phyloP scores from a whole-genome alignment of 345 rosid species.

The Raphanus sativus region DNA sequence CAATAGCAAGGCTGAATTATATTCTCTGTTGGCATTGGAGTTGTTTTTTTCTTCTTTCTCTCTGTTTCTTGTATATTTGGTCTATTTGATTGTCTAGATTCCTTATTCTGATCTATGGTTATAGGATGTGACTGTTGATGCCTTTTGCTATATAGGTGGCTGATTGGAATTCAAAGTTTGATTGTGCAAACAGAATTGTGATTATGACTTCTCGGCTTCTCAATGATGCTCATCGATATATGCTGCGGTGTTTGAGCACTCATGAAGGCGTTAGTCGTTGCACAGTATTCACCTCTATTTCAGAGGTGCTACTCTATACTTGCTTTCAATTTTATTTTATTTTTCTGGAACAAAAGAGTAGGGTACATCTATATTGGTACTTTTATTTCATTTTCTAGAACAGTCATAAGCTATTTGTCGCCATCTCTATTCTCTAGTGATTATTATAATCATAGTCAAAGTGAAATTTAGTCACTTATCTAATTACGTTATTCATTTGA shows the following conservation, averaged over 20 bases:
- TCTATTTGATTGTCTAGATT: slow-evolving; percentile 3
- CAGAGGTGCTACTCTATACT: slow-evolving; percentile 61
- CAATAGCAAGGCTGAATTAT: not conserved
- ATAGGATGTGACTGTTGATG: slow-evolving; percentile 3
- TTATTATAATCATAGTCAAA: not conserved
- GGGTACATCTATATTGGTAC: not conserved
- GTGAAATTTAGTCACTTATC: not conserved
- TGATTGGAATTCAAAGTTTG: slow-evolving; percentile 66
- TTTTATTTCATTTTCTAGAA: too few relatives aligned
- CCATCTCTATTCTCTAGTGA: slow-evolving; percentile 19
- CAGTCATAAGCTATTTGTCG: slow-evolving; percentile 10
- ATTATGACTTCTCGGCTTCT: slow-evolving; percentile 79
- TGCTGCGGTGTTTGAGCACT: slow-evolving; percentile 70
- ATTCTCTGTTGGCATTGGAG: not conserved
- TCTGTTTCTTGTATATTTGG: not conserved
- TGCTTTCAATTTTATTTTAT: slow-evolving; percentile 9
- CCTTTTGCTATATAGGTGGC: slow-evolving; percentile 48
- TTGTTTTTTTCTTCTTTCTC: not conserved
- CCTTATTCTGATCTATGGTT: not conserved
- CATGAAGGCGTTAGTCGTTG: slow-evolving; percentile 55
- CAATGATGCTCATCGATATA: slow-evolving; percentile 92
- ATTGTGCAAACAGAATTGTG: slow-evolving; percentile 52
- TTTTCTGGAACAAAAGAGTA: not conserved
- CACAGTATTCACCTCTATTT: slow-evolving; percentile 72
- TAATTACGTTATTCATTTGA: not conserved